Evolutionary conservation across 306 rosid species (phyloP), one percentile per base, ranked within the genome.

Genomic region (Cicer pinnatifidum): DNA sequence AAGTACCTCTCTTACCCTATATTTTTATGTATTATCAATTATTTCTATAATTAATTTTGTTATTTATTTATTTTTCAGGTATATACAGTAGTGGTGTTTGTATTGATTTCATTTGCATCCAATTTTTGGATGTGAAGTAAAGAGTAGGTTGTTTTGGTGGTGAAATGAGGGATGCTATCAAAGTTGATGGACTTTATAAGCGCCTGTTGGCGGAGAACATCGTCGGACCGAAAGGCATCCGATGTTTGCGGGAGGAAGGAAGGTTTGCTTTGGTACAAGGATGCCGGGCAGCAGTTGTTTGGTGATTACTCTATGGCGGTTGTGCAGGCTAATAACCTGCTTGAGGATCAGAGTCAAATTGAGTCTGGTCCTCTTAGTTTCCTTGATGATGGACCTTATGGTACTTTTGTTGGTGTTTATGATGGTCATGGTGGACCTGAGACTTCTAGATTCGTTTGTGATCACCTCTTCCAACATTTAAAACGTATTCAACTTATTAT

Each of bases 111-210:
- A 23, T 69, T 75, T 71, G 70, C 90, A 90, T 88, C 88, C 93
- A 74, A 84, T 77, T 62, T 62, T 81, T 86, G 88, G 96, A 89
- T 89, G 92, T 85, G 85, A 88, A 85, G 81, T 39, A 6, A 80
- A 82, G n/a, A 51, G 78, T 71, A 88, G 85, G 86, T 73, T 82
- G 84, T 78, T 82, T 66, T 71, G 74, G 84, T 92, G 92, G 89
- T 87, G 98, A 93, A 87, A 91, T 93, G 98, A 93, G 97, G 98
- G 93, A 90, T 93, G 98, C 78, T 90, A 90, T 90, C 96, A 82
- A 86, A 73, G 83, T 90, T 89, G 87, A 89, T 88, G 87, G 86
- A 90, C 91, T 82, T 82, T 77, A 87, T 93, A 83, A 86, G 80
- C 82, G 93, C 93, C 82, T 93, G 98, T 84, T 93, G 89, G 95